A percentile compares a stretch with the other conserved stretches of the same genome.
Conservation (phyloP, 129 eudicot genomes). For the carrot (Daucus carota) region DNA sequence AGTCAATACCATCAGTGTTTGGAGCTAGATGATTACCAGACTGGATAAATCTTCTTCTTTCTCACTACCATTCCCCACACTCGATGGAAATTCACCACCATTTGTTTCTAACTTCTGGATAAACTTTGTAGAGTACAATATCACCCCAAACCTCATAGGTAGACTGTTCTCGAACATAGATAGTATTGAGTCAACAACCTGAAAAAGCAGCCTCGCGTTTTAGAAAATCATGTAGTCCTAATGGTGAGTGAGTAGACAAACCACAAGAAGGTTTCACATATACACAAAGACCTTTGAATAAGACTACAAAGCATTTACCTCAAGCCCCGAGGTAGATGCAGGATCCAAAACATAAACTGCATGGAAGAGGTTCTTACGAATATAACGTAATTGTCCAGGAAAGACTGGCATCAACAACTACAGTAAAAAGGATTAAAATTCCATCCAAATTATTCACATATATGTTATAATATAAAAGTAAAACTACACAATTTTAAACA, state of each 20-base stretch:
- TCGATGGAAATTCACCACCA: conserved; percentile 51
- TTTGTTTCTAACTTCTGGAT: conserved; percentile 50
- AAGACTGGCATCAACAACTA: conserved; percentile 94
- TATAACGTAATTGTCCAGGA: conserved; percentile 96
- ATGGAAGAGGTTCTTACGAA: conserved; percentile 85
- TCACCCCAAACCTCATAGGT: conserved; percentile 85
- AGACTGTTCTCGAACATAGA: conserved; percentile 72
- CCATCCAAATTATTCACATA: background rate
- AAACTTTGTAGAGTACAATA: conserved; percentile 61
- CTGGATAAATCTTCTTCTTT: conserved; percentile 64
- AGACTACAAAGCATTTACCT: conserved; percentile 43
- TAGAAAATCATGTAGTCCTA: background rate
- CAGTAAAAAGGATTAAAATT: conserved; percentile 10
- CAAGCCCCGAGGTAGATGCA: conserved; percentile 81
- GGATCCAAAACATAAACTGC: conserved; percentile 91
- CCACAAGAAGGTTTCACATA: background rate
- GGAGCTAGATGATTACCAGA: conserved; percentile 46
- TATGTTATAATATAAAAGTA: background rate
- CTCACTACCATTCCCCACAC: conserved; percentile 30
- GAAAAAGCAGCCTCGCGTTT: conserved; percentile 19
- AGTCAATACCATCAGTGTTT: background rate
- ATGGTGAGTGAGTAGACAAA: background rate
- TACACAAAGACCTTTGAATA: background rate
- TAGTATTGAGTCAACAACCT: conserved; percentile 62
- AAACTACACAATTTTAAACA: background rate